Conservation (phyloP, 306 rosid genomes). For the Cajanus cajan region DNA sequence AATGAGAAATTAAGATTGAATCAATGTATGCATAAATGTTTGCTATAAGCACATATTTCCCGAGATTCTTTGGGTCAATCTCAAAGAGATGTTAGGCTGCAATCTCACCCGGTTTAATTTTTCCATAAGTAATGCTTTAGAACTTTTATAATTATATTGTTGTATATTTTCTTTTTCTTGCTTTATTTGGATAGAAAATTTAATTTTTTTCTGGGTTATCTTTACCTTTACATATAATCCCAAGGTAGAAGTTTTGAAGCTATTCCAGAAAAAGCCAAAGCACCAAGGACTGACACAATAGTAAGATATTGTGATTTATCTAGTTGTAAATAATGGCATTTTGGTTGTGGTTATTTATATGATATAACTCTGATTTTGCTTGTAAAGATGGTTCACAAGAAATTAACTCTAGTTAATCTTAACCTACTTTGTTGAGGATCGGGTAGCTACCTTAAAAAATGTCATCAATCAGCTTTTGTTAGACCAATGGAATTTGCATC, state of each 20-base stretch:
- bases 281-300: conserved; percentile 74
- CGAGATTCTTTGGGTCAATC: too few relatives aligned
- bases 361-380: background rate
- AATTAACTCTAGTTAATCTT: conserved; percentile 25
- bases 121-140: background rate
- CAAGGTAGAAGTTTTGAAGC: conserved; percentile 81
- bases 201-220: background rate
- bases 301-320: conserved; percentile 53
- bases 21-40: too few relatives aligned
- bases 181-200: background rate
- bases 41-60: too few relatives aligned
- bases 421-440: conserved; percentile 87
- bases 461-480: conserved; percentile 85
- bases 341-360: background rate
- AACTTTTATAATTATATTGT: background rate
- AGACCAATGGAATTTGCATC: conserved; percentile 82
- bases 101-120: too few relatives aligned
- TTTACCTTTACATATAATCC: conserved; percentile 49
- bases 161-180: background rate
- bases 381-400: conserved; percentile 8
- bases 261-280: conserved; percentile 73
- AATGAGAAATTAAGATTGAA: too few relatives aligned
- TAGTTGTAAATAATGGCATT: conserved; percentile 3
- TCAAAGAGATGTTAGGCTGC: too few relatives aligned
- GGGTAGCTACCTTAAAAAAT: conserved; percentile 78